phyloP scores from a whole-genome alignment of 1,284 basidiomycete genomes.

The Ceratobasidium sp. region DNA sequence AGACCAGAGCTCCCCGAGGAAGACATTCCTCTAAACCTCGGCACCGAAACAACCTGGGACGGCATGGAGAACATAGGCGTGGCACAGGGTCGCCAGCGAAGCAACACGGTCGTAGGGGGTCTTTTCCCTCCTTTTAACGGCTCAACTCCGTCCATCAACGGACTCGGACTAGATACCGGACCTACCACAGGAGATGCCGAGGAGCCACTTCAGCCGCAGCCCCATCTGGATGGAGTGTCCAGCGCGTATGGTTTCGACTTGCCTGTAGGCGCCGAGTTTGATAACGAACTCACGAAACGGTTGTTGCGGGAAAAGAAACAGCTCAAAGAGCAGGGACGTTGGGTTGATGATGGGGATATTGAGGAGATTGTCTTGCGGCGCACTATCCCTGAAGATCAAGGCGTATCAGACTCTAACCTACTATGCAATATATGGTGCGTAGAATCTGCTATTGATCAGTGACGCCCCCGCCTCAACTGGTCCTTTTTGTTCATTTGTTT shows the following conservation, averaged over 20 bases:
- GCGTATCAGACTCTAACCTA: constrained; percentile 9
- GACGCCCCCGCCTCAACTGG: constrained; percentile 7
- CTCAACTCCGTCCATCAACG: background rate
- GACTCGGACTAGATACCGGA: constrained; percentile 19
- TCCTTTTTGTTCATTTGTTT: background rate
- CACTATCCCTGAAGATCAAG: constrained; percentile 17
- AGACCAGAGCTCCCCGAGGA: constrained; percentile 21
- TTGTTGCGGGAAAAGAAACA: constrained; percentile 25
- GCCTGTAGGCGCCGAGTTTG: constrained; percentile 13
- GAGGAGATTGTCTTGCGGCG: constrained; percentile 24
- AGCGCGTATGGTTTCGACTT: constrained; percentile 23
- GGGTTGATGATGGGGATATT: constrained; percentile 33
- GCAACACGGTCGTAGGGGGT: constrained; percentile 26
- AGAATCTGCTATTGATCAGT: background rate
- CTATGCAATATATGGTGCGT: constrained; percentile 31
- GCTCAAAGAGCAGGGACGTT: constrained; percentile 22
- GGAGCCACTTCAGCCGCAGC: constrained; percentile 16
- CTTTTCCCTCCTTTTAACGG: constrained; percentile 4
- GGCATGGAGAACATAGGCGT: constrained; percentile 8
- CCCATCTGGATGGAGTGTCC: constrained; percentile 5
- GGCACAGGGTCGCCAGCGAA: constrained; percentile 39
- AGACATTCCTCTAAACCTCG: constrained; percentile 29
- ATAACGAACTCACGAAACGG: constrained; percentile 21
- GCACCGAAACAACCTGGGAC: constrained; percentile 29
- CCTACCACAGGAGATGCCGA: constrained; percentile 15